Conservation (phyloP, 345 rosid genomes). For the Geranium brycei region DNA sequence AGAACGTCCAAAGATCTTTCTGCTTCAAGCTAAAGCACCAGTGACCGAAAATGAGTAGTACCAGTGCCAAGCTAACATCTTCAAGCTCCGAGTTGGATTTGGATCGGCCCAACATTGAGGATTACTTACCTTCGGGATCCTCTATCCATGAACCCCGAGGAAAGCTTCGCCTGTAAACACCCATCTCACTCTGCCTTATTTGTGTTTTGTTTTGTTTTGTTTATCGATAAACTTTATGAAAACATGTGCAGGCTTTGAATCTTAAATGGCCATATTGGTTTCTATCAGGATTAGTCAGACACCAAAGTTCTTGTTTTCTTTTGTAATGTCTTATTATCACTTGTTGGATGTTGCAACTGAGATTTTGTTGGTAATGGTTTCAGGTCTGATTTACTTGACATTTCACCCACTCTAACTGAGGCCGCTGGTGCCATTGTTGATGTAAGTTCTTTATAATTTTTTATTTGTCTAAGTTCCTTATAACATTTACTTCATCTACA, state of each 20-base stretch:
- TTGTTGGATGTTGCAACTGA: background rate
- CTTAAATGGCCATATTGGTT: no score
- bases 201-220: background rate
- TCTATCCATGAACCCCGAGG: conserved; percentile 76
- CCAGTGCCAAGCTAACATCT: conserved; percentile 28
- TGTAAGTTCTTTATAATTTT: conserved; percentile 23
- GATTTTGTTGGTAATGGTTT: background rate
- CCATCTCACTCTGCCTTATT: conserved; percentile 2
- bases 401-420: conserved; percentile 79
- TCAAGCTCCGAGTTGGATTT: conserved; percentile 74
- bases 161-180: conserved; percentile 64
- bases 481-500: background rate
- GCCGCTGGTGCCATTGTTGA: conserved; percentile 98
- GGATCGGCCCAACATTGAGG: conserved; percentile 84
- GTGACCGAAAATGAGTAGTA: background rate
- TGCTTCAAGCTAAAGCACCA: no score
- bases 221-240: no score
- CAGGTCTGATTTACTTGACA: conserved; percentile 82
- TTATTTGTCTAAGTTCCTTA: background rate
- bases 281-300: background rate
- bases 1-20: no score
- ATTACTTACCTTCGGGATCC: conserved; percentile 80
- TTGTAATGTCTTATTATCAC: background rate
- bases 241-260: background rate
- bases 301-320: background rate